These are phyloP conservation scores for Trichoderma sp. DNA, from an alignment of 2,329 filamentous ascomycete genomes.

Conservation along the genomic window DNA sequence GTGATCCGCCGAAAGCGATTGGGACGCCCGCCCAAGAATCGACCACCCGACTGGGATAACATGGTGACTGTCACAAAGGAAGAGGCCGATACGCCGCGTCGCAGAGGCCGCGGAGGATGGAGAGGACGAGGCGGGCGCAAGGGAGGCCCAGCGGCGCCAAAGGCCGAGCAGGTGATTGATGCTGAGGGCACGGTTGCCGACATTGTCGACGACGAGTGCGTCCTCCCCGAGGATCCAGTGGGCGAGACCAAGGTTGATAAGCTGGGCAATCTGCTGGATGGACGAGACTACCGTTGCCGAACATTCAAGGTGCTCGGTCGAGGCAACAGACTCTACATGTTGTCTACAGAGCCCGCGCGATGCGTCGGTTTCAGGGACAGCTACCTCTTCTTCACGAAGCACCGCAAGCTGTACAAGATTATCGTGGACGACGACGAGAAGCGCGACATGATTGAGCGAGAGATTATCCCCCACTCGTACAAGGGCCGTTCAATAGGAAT, in stretches of 20 bases:
- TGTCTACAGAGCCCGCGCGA: slow-evolving; percentile 94
- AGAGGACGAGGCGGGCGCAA: slow-evolving; percentile 64
- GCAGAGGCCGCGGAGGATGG: slow-evolving; percentile 72
- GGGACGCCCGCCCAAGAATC: slow-evolving; percentile 85
- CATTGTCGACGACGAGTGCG: slow-evolving; percentile 89
- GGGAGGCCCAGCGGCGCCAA: slow-evolving; percentile 71
- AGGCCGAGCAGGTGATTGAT: slow-evolving; percentile 82
- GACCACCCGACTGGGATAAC: slow-evolving; percentile 75
- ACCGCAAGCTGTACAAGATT: slow-evolving; percentile 94
- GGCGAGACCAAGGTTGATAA: slow-evolving; percentile 95
- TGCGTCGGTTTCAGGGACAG: slow-evolving; percentile 97
- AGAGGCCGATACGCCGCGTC: slow-evolving; percentile 61
- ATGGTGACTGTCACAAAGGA: slow-evolving; percentile 58
- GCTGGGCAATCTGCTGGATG: slow-evolving; percentile 76
- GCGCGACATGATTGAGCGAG: slow-evolving; percentile 89
- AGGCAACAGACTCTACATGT: slow-evolving; percentile 89
- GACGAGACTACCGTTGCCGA: slow-evolving; percentile 89
- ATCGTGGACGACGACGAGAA: slow-evolving; percentile 98
- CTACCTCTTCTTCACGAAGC: slow-evolving; percentile 98
- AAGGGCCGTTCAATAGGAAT: slow-evolving; percentile 97
- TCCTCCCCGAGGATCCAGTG: slow-evolving; percentile 80
- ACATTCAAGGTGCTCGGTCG: slow-evolving; percentile 89
- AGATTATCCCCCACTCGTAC: slow-evolving; percentile 97
- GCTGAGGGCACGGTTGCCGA: slow-evolving; percentile 91
- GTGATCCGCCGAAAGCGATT: slow-evolving; percentile 74